A percentile compares a stretch with the other conserved stretches of the same genome.
phyloP scores from a whole-genome alignment of 352 stramenopile species.

The Phytophthora tentaculata region DNA sequence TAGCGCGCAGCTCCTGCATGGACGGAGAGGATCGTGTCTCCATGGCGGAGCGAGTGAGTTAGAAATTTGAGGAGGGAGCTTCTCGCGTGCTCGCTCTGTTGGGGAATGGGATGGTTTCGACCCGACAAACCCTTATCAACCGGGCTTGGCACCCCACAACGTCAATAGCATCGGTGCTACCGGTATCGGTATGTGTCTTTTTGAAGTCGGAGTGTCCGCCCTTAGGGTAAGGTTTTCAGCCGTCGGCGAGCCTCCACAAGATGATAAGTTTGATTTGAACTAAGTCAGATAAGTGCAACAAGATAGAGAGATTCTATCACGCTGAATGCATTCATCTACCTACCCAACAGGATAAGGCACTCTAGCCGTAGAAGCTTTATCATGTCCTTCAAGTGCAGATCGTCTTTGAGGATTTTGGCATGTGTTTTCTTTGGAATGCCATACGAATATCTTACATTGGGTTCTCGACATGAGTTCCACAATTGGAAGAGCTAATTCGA shows the following conservation, averaged over 20 bases:
- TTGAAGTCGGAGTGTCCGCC: slow-evolving; percentile 20
- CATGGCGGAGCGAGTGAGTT: slow-evolving; percentile 39
- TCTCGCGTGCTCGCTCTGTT: slow-evolving; percentile 32
- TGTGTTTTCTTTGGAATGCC: slow-evolving; percentile 1
- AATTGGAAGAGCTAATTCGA: not conserved
- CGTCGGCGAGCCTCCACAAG: slow-evolving; percentile 16
- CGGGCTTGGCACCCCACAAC: slow-evolving; percentile 6
- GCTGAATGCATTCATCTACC: not conserved
- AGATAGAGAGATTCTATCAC: not conserved
- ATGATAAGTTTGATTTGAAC: not conserved
- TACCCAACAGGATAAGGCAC: no score
- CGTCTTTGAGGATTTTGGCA: not conserved
- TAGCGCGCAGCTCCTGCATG: slow-evolving; percentile 72
- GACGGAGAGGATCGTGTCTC: slow-evolving; percentile 86
- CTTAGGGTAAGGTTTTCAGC: slow-evolving; percentile 13
- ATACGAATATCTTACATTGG: not conserved
- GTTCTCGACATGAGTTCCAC: not conserved
- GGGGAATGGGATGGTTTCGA: slow-evolving; percentile 34
- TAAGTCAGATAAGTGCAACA: slow-evolving; percentile 10
- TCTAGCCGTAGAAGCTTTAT: not conserved
- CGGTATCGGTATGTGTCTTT: slow-evolving; percentile 35
- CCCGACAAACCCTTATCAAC: slow-evolving; percentile 40
- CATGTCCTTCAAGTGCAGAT: not conserved
- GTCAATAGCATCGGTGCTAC: slow-evolving; percentile 31
- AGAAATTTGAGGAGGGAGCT: slow-evolving; percentile 4